These are phyloP conservation scores for Corrigiola litoralis DNA, from an alignment of 179 eudicot genomes.

Conservation along the genomic window DNA sequence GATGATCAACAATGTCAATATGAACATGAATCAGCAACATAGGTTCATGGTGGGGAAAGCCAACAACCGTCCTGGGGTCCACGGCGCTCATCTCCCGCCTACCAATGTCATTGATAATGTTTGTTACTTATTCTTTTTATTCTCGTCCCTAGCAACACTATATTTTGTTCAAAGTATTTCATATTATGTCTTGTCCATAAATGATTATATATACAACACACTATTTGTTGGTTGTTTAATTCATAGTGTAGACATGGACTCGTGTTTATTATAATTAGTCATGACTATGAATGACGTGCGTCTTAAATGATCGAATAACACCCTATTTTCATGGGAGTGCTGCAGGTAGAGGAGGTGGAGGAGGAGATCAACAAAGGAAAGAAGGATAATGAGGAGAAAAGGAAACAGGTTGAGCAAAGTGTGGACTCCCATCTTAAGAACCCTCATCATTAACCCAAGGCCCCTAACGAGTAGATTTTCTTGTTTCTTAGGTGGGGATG, in stretches of 20 bases:
- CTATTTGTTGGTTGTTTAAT: too few relatives aligned
- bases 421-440: slow-evolving; percentile 34
- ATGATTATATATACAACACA: too few relatives aligned
- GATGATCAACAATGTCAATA: not conserved
- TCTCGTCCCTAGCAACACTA: too few relatives aligned
- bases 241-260: too few relatives aligned
- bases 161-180: too few relatives aligned
- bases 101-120: slow-evolving; percentile 26
- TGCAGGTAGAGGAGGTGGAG: slow-evolving; percentile 32
- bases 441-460: slow-evolving; percentile 6
- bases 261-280: too few relatives aligned
- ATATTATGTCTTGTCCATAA: too few relatives aligned
- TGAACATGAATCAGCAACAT: slow-evolving; percentile 15
- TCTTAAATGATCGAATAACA: too few relatives aligned
- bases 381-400: slow-evolving; percentile 24
- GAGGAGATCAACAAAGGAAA: slow-evolving; percentile 24
- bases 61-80: slow-evolving; percentile 44
- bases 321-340: not conserved
- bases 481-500: not conserved
- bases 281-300: too few relatives aligned
- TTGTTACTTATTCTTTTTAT: not conserved
- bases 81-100: slow-evolving; percentile 37
- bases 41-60: slow-evolving; percentile 38
- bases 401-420: slow-evolving; percentile 31
- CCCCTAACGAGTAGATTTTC: not conserved